Base-by-base conservation (phyloP, 495 filamentous ascomycete genomes). In the Bacidia gigantensis region DNA sequence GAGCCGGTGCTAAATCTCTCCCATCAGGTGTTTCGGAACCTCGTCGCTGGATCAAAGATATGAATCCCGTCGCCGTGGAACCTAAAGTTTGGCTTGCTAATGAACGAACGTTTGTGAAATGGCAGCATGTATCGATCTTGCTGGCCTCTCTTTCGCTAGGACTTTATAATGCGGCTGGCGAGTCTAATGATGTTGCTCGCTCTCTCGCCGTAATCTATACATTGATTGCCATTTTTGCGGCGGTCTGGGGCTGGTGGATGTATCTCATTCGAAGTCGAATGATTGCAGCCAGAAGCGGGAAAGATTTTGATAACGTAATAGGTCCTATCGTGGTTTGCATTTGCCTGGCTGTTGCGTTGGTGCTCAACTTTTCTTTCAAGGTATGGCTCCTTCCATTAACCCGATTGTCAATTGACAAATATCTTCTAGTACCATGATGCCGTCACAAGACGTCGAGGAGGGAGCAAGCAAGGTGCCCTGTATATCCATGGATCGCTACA, bases 1-100 rank as follows among this genome's bases (percentile, higher is more conserved):
- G 69, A 49, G 59, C 57, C 35, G 55, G 60, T 5, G 59, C 66
- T 23, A 58, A 65, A 20, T 50, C 65, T 52, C 70, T 98, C 22
- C 92, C 92, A 0, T 83, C 86, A 3, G 93, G 93, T 18, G 85
- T 98, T n/a, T 75, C 69, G 26, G 79, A 90, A 52, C 92, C 92
- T 10, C 79, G 75, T 0, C 72, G 75, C 43, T 87, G 89, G 78
- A 83, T 98, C 69, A 98, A 97, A 71, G 90, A 98, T 65, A 73
- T 84, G 0, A 89, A 90, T 0, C 87, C 88, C 0, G 74, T 97
- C 29, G 78, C 85, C 49, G 87, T 98, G 38, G 92, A 98, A 67
- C 86, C 86, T 39, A 98, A 98, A 67, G 90, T 98, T 3, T 98
- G 92, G 89, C 83, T 98, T 29, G 92, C 92, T 46, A 98, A 98